Base-by-base conservation (phyloP, 148 eudicot species). In the Vaccinium myrtillus region DNA sequence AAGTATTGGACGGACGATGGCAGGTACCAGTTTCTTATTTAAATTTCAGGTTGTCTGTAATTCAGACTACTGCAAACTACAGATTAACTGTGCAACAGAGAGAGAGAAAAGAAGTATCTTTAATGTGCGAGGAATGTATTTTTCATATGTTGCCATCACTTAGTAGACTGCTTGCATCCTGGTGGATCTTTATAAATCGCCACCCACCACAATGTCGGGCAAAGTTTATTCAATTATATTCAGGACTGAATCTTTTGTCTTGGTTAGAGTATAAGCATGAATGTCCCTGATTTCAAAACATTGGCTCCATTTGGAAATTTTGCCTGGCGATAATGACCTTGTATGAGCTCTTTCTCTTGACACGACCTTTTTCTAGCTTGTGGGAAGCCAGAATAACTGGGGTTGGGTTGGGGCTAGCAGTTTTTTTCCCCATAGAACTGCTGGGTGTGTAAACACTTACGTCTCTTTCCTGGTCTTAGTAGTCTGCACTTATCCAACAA, bases 1-100 rank as follows among this genome's bases (percentile, higher is more conserved):
- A 21, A 90, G 86, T 61, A 89, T 91, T 81, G 99, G 99, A 74
- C 88, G 92, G 82, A 91, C 90, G 54, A 97, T 97, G 99, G 89
- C 98, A 88, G 98, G 98, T 94, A 91, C 58, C 58, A 11, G 4
- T 70, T 82, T 88, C 78, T 87, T 19, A 81, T 49, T 59, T 12
- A 1, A 73, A 51, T 83, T 21, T 77, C 25, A 36, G 54, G 32
- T 43, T 54, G 43, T 51, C 51, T 53, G 13, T 74, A 36, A 39
- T 19, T 69, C 61, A 15, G 23, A 43, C 39, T 56, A 56, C 83
- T 77, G 27, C 27, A 82, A 77, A 7, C 54, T 10, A 56, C 2
- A 1, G 4, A 59, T 11, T 56, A 56, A 39, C 12, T 56, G 46
- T 2, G 58, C 36, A 36, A 46, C 5, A 53, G 43, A 70, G 71